Evolutionary conservation across 306 rosid genomes (phyloP), one percentile per base, ranked within the genome.

Genomic region (Lotus japonicus): DNA sequence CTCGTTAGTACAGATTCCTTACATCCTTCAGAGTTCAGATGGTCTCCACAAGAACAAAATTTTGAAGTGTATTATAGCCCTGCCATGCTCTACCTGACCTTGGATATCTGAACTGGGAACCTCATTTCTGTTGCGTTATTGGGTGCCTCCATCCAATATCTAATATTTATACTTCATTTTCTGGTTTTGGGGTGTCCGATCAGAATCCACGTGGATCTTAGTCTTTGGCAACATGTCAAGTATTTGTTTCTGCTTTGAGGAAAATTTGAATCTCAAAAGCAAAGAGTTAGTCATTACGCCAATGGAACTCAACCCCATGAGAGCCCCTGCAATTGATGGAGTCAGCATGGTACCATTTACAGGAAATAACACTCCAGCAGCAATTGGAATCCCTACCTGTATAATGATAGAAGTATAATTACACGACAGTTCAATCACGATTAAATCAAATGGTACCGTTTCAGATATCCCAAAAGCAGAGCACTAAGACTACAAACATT

Each of bases 241-340:
- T 31, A 79, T 72, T 26, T 77, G 87, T 61, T 80, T 83, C 73
- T 82, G 92, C 80, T 77, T 77, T 41, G 80, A 68, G 45, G 95
- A 82, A 75, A 88, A 89, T 62, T 76, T 87, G 71, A 71, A 77
- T 79, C 98, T 89, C 74, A 92, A 69, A 72, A 88, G 82, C 57
- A 92, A 80, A 2, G 97, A 92, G 88, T 92, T 92, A 46, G 87
- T 81, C 85, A 85, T 88, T 71, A 92, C 98, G 31, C 97, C 97
- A 41, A 89, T 68, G 71, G 97, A 92, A 79, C 97, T 88, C 71
- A 92, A 69, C 23, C 96, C 97, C 98, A 92, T 88, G 42, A 92
- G 89, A 14, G 97, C 98, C 75, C 98, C 98, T 4, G 98, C 98
- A 50, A 92, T 92, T 52, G 97, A 92, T 50, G 98, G 98, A 71